A percentile compares a stretch with the other conserved stretches of the same genome.
Conservation (phyloP, 2,329 filamentous ascomycete species). For the Exophiala lecanii-corni region DNA sequence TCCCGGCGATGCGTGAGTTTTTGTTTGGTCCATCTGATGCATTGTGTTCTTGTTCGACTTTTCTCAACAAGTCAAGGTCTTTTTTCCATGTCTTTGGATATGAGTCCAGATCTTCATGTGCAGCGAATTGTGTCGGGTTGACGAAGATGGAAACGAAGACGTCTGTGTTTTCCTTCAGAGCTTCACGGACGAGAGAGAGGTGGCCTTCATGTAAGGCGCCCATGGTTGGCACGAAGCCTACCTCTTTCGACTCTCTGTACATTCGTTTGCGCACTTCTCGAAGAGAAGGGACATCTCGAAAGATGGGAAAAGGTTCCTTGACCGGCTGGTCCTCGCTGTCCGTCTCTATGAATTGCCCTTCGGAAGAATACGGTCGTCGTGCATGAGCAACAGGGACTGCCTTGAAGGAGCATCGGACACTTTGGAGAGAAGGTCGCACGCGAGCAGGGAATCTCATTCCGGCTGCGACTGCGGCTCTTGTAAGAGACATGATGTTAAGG, state of each 20-base stretch:
- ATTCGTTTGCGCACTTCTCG: constrained; percentile 66
- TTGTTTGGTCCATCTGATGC: constrained; percentile 44
- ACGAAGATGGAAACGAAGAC: constrained; percentile 92
- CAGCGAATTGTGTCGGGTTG: constrained; percentile 93
- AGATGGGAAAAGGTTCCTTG: constrained; percentile 58
- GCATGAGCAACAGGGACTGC: too few species aligned
- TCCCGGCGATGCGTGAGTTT: constrained; percentile 61
- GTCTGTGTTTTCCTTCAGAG: constrained; percentile 76
- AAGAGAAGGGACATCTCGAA: constrained; percentile 69
- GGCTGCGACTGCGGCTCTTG: constrained; percentile 12
- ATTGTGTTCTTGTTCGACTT: constrained; percentile 39
- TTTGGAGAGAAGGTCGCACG: not conserved
- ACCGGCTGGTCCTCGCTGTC: too few species aligned
- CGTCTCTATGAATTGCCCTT: too few species aligned
- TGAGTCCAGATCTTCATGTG: constrained; percentile 77
- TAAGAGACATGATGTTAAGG: not conserved
- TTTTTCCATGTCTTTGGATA: constrained; percentile 87
- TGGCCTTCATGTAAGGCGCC: constrained; percentile 93
- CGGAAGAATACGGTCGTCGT: too few species aligned
- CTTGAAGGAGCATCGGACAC: too few species aligned
- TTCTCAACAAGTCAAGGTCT: constrained; percentile 64
- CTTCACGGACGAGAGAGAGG: constrained; percentile 75
- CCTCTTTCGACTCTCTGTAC: constrained; percentile 61
- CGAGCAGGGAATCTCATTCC: constrained; percentile 3
- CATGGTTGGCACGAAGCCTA: constrained; percentile 95